Evolutionary conservation across 1,284 basidiomycete species (phyloP).

Genomic region (Inonotus hispidus): DNA sequence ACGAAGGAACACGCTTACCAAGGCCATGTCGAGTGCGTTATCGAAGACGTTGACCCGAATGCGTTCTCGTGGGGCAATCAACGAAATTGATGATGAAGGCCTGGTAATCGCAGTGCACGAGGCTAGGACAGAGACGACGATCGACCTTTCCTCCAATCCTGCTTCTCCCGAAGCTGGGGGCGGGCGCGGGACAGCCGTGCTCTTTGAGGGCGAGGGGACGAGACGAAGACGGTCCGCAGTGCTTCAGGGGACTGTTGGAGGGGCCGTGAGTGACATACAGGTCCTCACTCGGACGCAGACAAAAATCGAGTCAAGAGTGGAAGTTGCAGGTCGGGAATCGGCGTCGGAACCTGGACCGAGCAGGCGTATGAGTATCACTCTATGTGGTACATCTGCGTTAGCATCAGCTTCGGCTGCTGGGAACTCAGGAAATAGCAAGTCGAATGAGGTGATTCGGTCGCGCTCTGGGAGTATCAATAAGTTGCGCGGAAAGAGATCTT

Average conservation of each 20-base stretch:
- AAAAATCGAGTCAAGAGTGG: not conserved
- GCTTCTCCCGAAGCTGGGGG: no score
- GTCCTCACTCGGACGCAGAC: no score
- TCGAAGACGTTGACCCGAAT: constrained; percentile 7
- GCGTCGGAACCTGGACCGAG: not conserved
- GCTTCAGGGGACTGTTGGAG: not conserved
- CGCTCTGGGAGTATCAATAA: constrained; percentile 7
- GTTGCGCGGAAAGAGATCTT: not conserved
- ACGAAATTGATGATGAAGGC: not conserved
- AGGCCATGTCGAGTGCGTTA: constrained; percentile 10
- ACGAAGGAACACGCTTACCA: constrained; percentile 15
- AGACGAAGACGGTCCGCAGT: not conserved
- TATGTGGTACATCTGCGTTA: not conserved
- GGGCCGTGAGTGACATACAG: no score
- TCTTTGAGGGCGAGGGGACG: not conserved
- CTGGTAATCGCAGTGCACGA: constrained; percentile 13
- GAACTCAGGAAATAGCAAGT: not conserved
- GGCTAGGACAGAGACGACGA: constrained; percentile 1
- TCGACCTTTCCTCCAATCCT: not conserved
- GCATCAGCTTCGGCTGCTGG: not conserved
- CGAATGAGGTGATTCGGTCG: not conserved
- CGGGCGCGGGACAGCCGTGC: no score
- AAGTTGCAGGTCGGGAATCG: not conserved
- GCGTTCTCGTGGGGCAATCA: constrained; percentile 7
- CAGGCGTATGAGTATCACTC: constrained; percentile 3